Evolutionary conservation across 768 basidiomycete species (phyloP).

Genomic region (Leucogyrophana mollusca): DNA sequence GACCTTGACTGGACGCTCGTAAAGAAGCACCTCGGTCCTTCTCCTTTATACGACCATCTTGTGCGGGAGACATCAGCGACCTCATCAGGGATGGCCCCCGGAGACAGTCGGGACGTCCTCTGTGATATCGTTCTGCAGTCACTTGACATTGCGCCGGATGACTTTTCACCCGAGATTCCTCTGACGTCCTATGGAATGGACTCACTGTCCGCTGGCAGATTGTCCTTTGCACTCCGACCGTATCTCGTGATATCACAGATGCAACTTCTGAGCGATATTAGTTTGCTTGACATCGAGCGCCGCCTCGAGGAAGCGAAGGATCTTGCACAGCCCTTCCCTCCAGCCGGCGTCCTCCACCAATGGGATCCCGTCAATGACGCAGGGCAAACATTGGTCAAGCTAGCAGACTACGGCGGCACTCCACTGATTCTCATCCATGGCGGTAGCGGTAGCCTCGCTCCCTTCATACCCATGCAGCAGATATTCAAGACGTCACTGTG

Average conservation of each 20-base stretch:
- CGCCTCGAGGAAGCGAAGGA: neutral
- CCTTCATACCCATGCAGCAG: neutral
- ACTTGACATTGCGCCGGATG: neutral
- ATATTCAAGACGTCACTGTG: neutral
- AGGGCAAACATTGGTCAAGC: neutral
- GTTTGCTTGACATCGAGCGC: neutral
- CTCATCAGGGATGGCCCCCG: too few relatives aligned
- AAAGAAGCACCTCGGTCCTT: constrained; percentile 20
- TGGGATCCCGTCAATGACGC: neutral
- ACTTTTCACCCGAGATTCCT: constrained; percentile 8
- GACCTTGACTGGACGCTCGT: constrained; percentile 29
- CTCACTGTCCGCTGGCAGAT: constrained; percentile 9
- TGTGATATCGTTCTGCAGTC: neutral
- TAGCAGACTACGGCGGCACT: neutral
- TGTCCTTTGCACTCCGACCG: constrained; percentile 8
- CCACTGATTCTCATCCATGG: constrained; percentile 3
- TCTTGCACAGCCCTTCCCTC: neutral
- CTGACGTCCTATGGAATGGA: constrained; percentile 12
- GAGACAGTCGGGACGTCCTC: neutral
- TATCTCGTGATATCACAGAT: constrained; percentile 7
- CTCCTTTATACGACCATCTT: constrained; percentile 19
- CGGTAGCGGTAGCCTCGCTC: neutral
- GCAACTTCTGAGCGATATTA: constrained; percentile 7
- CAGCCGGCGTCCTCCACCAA: neutral
- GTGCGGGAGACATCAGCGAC: too few relatives aligned